Evolutionary conservation across 2,329 filamentous ascomycete species (phyloP).

Genomic region (Diaporthe ampelina): DNA sequence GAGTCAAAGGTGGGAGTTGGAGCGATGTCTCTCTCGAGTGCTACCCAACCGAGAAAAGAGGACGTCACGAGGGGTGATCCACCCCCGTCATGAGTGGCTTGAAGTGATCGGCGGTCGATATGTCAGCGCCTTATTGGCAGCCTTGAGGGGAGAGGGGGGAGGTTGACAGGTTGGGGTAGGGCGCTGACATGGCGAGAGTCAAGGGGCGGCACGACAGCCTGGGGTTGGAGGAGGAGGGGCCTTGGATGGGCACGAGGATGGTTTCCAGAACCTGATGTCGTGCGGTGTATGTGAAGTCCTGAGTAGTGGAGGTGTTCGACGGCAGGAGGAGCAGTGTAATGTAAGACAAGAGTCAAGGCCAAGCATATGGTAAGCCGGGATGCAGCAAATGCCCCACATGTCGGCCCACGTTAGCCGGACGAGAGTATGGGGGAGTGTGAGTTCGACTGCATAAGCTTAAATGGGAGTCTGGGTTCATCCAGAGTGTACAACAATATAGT

Average conservation of each 20-base stretch:
- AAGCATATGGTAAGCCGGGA: constrained; percentile 3
- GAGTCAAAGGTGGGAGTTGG: background rate
- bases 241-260: constrained; percentile 2
- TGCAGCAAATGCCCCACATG: constrained; percentile 7
- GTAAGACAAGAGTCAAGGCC: constrained; percentile 2
- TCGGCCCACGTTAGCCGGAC: constrained; percentile 1
- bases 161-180: constrained; percentile 21
- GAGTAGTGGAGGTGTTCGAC: constrained; percentile 20
- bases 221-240: background rate
- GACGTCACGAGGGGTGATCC: constrained; percentile 31
- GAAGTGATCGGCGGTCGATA: constrained; percentile 22
- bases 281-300: background rate
- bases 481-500: background rate
- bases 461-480: constrained; percentile 16
- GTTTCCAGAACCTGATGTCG: background rate
- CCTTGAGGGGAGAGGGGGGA: background rate
- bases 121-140: constrained; percentile 29
- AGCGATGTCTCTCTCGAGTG: constrained; percentile 25
- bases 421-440: background rate
- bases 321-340: background rate
- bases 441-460: constrained; percentile 32
- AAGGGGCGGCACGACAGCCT: constrained; percentile 5
- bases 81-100: constrained; percentile 18
- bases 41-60: constrained; percentile 22
- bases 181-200: constrained; percentile 18